Evolutionary conservation across 108 stramenopile genomes (phyloP).

Genomic region (Skeletonema costatum): DNA sequence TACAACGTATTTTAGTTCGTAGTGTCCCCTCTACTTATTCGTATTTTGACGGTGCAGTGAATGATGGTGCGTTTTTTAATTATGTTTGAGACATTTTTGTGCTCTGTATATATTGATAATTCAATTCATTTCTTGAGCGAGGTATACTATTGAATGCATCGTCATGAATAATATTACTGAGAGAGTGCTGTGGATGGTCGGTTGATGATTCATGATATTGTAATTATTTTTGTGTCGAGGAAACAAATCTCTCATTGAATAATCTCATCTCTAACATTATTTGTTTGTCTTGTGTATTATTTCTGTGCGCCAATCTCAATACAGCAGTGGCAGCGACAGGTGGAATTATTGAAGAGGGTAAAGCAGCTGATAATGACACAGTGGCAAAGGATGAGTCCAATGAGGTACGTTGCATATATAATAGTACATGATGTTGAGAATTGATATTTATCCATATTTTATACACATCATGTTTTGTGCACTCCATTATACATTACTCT

Average conservation of each 20-base stretch:
- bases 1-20: neutral
- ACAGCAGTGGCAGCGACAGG: neutral
- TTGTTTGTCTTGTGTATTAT: neutral
- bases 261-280: neutral
- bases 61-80: neutral
- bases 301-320: neutral
- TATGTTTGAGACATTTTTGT: no score
- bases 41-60: neutral
- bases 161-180: neutral
- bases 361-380: neutral
- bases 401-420: neutral
- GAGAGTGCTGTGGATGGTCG: neutral
- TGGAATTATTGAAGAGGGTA: neutral
- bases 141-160: neutral
- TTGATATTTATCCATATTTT: neutral
- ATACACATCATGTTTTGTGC: neutral
- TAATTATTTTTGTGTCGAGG: no score
- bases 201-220: no score
- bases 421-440: no score
- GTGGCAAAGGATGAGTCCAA: neutral
- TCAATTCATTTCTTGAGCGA: neutral
- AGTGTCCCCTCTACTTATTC: neutral
- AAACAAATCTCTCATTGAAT: no score
- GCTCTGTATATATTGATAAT: no score
- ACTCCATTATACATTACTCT: neutral